Conservation (phyloP, 2,329 filamentous ascomycete genomes). For the Juglanconis juglandina region DNA sequence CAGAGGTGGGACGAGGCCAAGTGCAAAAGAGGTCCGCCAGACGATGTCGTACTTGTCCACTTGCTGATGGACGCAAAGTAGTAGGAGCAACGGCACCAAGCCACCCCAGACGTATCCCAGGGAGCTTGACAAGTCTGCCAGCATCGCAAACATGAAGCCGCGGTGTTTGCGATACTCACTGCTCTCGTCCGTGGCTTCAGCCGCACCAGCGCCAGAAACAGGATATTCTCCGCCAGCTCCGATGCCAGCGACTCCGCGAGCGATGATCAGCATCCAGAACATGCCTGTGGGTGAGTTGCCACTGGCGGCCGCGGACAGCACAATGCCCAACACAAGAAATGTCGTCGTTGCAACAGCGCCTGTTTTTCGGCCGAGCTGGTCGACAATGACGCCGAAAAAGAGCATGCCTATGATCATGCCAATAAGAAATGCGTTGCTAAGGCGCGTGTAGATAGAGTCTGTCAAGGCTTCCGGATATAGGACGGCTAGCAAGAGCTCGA, state of each 20-base stretch:
- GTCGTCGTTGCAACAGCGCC: constrained; percentile 15
- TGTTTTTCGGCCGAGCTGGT: constrained; percentile 18
- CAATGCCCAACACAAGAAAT: constrained; percentile 44
- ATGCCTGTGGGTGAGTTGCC: constrained; percentile 37
- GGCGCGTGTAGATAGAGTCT: constrained; percentile 42
- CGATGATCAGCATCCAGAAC: constrained; percentile 49
- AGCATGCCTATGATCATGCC: constrained; percentile 57
- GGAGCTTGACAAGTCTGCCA: constrained; percentile 47
- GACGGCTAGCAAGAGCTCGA: constrained; percentile 37
- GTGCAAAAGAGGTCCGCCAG: constrained; percentile 48
- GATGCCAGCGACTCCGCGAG: constrained; percentile 37
- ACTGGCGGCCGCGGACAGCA: constrained; percentile 42
- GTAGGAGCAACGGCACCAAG: constrained; percentile 46
- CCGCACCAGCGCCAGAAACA: constrained; percentile 45
- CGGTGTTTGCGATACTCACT: constrained; percentile 40
- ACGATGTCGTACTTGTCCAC: constrained; percentile 40
- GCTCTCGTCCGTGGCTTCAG: constrained; percentile 52
- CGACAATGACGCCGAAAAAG: constrained; percentile 47
- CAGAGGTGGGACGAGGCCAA: constrained; percentile 47
- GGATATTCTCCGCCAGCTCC: constrained; percentile 45
- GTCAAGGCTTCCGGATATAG: constrained; percentile 42
- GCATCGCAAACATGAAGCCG: constrained; percentile 56
- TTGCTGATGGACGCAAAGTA: constrained; percentile 45
- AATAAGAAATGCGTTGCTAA: constrained; percentile 54
- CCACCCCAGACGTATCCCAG: constrained; percentile 50